Evolutionary conservation across 2,329 filamentous ascomycete genomes (phyloP).

Genomic region (Dothistroma pini): DNA sequence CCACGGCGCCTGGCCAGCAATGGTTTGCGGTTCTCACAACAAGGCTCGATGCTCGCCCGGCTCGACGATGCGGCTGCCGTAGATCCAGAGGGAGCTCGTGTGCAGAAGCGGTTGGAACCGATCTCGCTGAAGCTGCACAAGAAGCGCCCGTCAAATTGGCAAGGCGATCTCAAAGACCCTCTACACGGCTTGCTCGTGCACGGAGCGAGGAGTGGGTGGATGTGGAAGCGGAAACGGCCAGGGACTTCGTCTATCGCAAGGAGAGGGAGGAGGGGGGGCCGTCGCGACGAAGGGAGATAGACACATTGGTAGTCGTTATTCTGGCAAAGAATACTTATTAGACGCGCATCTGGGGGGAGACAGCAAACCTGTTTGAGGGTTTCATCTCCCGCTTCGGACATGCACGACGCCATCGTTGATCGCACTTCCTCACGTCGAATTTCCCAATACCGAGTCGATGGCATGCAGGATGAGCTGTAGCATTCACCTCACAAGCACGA

Average conservation of each 20-base stretch:
- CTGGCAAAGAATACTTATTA: too few relatives aligned
- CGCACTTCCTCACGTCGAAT: too few relatives aligned
- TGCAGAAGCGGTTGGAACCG: neutral
- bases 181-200: neutral
- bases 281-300: neutral
- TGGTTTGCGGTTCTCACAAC: neutral
- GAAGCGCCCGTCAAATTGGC: neutral
- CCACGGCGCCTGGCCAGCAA: neutral
- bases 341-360: too few relatives aligned
- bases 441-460: neutral
- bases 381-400: too few relatives aligned
- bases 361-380: too few relatives aligned
- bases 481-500: constrained; percentile 3
- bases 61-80: neutral
- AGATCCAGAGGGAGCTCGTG: neutral
- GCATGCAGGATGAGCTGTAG: neutral
- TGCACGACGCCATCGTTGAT: too few relatives aligned
- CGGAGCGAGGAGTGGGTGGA: neutral
- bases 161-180: neutral
- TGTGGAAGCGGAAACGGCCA: neutral
- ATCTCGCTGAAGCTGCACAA: neutral
- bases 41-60: neutral
- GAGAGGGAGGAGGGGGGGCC: too few relatives aligned
- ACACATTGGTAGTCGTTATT: too few relatives aligned
- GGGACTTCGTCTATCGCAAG: neutral